Base-by-base conservation (phyloP, 768 basidiomycete genomes). In the Amylocystis lapponica region DNA sequence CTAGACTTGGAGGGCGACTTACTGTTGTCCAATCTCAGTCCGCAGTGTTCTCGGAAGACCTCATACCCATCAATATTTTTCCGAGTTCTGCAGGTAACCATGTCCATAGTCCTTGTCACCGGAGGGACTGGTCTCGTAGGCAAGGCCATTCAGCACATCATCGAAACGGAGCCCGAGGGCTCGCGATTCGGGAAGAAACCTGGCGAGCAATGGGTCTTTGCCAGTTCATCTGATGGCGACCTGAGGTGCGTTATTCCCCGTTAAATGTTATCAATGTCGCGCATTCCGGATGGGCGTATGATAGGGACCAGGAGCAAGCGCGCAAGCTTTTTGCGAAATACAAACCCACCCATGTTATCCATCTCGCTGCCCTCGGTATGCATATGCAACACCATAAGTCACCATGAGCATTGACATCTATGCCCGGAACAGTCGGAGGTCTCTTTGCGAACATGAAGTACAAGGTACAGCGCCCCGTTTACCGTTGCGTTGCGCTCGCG, bases 401-500 rank as follows among this genome's bases (percentile, higher is more conserved):
- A 26, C 34, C n/a, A 19, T 14, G 30, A n/a, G 17, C 26, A 47
- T 37, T 48, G 9, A 7, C 26, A 4, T 39, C 43, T 23, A 41
- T 38, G 27, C 22, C 38, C n/a, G n/a, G 25, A 14, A 16, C 41
- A 91, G 94, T 98, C 41, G 95, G 94, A 4, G 94, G 94, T 10
- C 71, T 97, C 16, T 98, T 95, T 74, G 86, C 79, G 59, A 97
- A 97, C 68, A 94, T 96, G 86, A 85, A 86, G 59, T 82, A 84
- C 70, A 96, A 97, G 67, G 88, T 84, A 43, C 27, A 68, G 32
- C n/a, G n/a, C n/a, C n/a, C n/a, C n/a, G n/a, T n/a, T 25, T 21
- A 10, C 22, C 17, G 5, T 8, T 29, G 16, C 36, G 14, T 27
- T n/a, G 9, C 19, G 8, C n/a, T n/a, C n/a, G 36, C 38, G 29